phyloP scores from a whole-genome alignment of 768 basidiomycete species.

The Pisolithus tinctorius region DNA sequence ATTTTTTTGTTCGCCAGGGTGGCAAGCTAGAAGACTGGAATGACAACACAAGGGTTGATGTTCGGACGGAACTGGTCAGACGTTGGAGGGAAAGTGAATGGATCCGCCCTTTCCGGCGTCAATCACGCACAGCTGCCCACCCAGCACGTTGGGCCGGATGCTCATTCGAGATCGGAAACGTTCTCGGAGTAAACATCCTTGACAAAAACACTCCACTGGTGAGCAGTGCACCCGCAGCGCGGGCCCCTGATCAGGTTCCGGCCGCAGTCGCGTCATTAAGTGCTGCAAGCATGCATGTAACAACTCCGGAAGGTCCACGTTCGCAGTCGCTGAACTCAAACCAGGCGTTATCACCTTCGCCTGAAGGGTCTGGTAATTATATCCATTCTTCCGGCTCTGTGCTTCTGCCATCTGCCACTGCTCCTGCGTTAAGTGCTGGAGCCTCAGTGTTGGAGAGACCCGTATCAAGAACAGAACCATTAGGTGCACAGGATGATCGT shows the following conservation, averaged over 20 bases:
- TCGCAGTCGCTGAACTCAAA: background rate
- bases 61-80: slow-evolving; percentile 50
- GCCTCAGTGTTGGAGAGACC: slow-evolving; percentile 13
- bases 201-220: slow-evolving; percentile 14
- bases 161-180: slow-evolving; percentile 73
- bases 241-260: slow-evolving; percentile 12
- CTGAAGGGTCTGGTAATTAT: slow-evolving; percentile 7
- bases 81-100: slow-evolving; percentile 67
- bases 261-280: slow-evolving; percentile 13
- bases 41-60: slow-evolving; percentile 41
- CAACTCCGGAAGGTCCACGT: slow-evolving; percentile 10
- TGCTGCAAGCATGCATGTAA: slow-evolving; percentile 17
- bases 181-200: slow-evolving; percentile 63
- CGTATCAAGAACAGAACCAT: slow-evolving; percentile 15
- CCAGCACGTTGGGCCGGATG: slow-evolving; percentile 56
- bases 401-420: slow-evolving; percentile 12
- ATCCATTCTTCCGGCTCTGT: slow-evolving; percentile 18
- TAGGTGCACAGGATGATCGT: slow-evolving; percentile 2
- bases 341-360: slow-evolving; percentile 6
- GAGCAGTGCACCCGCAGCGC: slow-evolving; percentile 3
- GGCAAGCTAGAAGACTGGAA: slow-evolving; percentile 65
- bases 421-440: slow-evolving; percentile 8
- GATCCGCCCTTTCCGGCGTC: slow-evolving; percentile 39
- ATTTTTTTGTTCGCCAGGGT: slow-evolving; percentile 58
- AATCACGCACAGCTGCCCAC: background rate